Base-by-base conservation (phyloP, 495 filamentous ascomycete species). In the Bombardia bombarda region DNA sequence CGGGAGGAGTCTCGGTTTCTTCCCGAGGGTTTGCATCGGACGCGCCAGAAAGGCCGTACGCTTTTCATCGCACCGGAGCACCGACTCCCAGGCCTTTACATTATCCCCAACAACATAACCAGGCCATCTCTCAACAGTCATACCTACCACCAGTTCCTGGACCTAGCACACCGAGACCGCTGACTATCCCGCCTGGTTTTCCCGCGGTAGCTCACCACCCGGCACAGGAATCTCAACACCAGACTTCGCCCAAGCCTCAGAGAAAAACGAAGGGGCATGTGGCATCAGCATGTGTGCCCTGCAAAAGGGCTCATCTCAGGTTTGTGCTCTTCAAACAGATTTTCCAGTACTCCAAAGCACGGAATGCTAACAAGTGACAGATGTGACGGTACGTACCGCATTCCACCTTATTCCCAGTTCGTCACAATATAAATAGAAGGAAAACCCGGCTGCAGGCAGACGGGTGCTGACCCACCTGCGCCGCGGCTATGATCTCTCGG, bases 281-380 rank as follows among this genome's bases (percentile, higher is more conserved):
- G 36, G 87, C 90, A 26, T 95, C 90, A 25, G 92, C 92, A 14
- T 98, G 92, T 60, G 84, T 96, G 43, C 93, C 95, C 56, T 98
- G 92, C 70, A 96, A 96, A 61, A 88, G 83, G 64, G 94, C 93
- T 45, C 92, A 98, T 75, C 69, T 98, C 46, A 67, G 74, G 73
- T 76, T 65, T 50, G 63, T 60, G 40, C 23, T 37, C 42, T 45
- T 33, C 32, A 31, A 40, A 3, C 14, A 18, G 9, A 42, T 49
- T 32, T 24, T 47, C 42, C 32, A n/a, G n/a, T 35, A 24, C 28
- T 42, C 34, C 19, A 19, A 16, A 48, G 41, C 22, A 12, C 30
- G 31, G 36, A 39, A 43, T 18, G 30, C 49, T 49, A 26, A 57
- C 52, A 40, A 28, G 36, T 46, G 25, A 26, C 49, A 74, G 70